Conservation (phyloP, 106 monocot genomes). For the Agapanthus africanus region DNA sequence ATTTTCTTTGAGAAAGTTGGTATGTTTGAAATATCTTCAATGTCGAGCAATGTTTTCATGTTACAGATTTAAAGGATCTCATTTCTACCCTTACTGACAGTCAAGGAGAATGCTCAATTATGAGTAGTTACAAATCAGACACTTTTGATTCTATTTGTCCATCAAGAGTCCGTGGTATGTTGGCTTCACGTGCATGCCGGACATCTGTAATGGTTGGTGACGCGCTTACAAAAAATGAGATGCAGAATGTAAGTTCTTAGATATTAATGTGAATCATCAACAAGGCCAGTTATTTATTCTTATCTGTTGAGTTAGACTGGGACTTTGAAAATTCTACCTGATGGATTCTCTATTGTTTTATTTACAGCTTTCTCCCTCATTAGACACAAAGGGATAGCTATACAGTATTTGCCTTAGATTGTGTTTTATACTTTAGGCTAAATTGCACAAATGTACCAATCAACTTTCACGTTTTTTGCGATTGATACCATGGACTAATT, state of each 20-base stretch:
- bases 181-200: slow-evolving; percentile 94
- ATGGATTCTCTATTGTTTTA: neutral
- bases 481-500: too few relatives aligned
- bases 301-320: neutral
- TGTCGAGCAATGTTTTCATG: neutral
- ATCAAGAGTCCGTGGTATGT: slow-evolving; percentile 89
- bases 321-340: neutral
- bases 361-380: neutral
- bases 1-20: neutral
- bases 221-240: slow-evolving; percentile 72
- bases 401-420: too few relatives aligned
- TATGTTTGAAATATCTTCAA: neutral
- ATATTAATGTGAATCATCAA: neutral
- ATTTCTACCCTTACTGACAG: slow-evolving; percentile 75
- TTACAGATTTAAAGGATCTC: slow-evolving; percentile 85
- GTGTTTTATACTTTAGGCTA: too few relatives aligned
- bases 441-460: too few relatives aligned
- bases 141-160: slow-evolving; percentile 90
- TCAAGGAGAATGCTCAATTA: slow-evolving; percentile 71
- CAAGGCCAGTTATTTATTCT: neutral
- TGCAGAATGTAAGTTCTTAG: slow-evolving; percentile 63
- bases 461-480: too few relatives aligned
- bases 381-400: neutral
- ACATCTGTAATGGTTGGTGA: slow-evolving; percentile 87
- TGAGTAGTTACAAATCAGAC: slow-evolving; percentile 77